Evolutionary conservation across 345 rosid genomes (phyloP).

Genomic region (Eucalyptus cloeziana): DNA sequence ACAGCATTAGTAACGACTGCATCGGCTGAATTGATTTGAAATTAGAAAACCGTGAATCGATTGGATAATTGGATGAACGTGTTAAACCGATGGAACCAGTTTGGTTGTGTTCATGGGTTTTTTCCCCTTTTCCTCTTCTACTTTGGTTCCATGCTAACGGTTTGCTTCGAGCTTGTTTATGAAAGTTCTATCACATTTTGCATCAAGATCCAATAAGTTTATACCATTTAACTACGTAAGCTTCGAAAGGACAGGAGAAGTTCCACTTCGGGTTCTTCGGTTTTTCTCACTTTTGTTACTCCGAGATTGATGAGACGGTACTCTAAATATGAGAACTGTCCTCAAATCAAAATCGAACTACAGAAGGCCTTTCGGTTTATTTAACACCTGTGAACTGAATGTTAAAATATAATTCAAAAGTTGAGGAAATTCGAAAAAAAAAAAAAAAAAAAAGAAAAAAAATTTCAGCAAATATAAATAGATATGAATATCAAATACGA

Average conservation of each 20-base stretch:
- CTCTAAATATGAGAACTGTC: neutral
- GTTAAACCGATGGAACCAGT: neutral
- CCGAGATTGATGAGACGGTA: fast-evolving
- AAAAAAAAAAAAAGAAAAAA: no score
- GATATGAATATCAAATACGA: no score
- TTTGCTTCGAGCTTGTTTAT: neutral
- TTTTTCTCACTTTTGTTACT: neutral
- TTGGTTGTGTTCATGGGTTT: neutral
- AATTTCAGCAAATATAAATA: no score
- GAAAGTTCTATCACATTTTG: neutral
- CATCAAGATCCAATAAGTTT: neutral
- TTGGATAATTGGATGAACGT: neutral
- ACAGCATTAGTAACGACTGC: no score
- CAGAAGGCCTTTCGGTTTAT: no score
- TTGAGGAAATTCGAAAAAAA: no score
- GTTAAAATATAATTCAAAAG: no score
- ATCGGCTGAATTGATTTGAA: no score
- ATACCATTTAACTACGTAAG: neutral
- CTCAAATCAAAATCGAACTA: no score
- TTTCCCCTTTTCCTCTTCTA: neutral
- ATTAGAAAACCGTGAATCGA: neutral
- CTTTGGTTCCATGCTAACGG: neutral
- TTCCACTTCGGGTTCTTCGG: fast-evolving
- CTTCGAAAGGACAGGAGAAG: neutral
- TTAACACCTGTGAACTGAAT: no score